A percentile compares a stretch with the other conserved stretches of the same genome.
Evolutionary conservation across 345 rosid genomes (phyloP).

Genomic region (Eucalyptus shirleyi): DNA sequence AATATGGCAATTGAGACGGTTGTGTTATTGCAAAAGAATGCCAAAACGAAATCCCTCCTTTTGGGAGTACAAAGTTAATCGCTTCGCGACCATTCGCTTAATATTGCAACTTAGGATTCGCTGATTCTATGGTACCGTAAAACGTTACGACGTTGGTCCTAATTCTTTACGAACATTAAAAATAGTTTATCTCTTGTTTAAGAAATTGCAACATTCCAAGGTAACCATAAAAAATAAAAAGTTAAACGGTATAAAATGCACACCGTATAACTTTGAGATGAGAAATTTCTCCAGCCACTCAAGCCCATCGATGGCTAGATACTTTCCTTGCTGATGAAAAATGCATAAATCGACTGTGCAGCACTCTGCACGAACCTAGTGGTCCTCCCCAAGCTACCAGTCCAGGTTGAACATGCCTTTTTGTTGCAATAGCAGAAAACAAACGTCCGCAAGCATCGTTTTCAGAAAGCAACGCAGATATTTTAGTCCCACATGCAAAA

Average conservation of each 20-base stretch:
- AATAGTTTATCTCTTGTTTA: neutral
- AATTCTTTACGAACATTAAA: neutral
- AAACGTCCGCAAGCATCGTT: neutral
- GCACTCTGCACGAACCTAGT: neutral
- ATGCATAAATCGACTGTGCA: neutral
- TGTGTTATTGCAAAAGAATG: neutral
- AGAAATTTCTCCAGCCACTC: neutral
- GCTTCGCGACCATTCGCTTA: neutral
- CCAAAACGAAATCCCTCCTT: neutral
- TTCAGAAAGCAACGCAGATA: constrained; percentile 7
- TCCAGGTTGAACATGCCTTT: neutral
- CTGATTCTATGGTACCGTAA: neutral
- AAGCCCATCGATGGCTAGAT: neutral
- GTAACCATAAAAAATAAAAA: neutral
- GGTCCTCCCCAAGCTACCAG: neutral
- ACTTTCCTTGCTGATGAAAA: neutral
- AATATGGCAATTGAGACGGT: neutral
- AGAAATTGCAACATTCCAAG: neutral
- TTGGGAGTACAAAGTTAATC: neutral
- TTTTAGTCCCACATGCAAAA: neutral
- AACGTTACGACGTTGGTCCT: neutral
- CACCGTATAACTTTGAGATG: neutral
- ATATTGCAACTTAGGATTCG: neutral
- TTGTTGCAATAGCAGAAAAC: neutral
- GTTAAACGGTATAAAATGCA: neutral